Percentiles rank a stretch among this genome's conserved stretches.
phyloP scores from a whole-genome alignment of 2,329 filamentous ascomycete genomes.

The Paracoccidioides brasiliensis region DNA sequence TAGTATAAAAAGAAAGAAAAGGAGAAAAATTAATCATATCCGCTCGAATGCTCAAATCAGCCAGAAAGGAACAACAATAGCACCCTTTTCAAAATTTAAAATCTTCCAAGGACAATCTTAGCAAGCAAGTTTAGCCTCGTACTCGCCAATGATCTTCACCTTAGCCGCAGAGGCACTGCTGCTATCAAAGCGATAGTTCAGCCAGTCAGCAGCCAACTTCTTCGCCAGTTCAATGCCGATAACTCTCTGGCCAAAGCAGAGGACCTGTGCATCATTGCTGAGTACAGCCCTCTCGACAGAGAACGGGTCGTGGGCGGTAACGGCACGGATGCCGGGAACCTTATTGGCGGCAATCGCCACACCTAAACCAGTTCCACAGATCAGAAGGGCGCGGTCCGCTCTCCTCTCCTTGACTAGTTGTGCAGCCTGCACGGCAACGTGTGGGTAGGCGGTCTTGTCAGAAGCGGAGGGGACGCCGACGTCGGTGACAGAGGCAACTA shows the following conservation, averaged over 20 bases:
- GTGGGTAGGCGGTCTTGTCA: conserved; percentile 73
- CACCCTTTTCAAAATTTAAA: not conserved
- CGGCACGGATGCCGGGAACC: conserved; percentile 69
- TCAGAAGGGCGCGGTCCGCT: conserved; percentile 64
- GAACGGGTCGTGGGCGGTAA: conserved; percentile 79
- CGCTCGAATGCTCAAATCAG: not conserved
- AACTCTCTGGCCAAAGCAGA: conserved; percentile 76
- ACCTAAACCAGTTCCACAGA: conserved; percentile 77
- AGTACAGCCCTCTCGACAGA: conserved; percentile 67
- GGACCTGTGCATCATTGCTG: conserved; percentile 75
- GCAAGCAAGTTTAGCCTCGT: conserved; percentile 26
- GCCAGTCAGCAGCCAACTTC: conserved; percentile 65
- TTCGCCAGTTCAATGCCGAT: conserved; percentile 69
- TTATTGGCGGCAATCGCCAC: conserved; percentile 87
- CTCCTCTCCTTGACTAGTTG: conserved; percentile 36
- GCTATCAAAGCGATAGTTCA: conserved; percentile 69
- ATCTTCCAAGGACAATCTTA: not conserved
- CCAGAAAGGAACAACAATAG: not conserved
- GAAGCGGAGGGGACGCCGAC: conserved; percentile 53
- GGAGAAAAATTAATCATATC: not conserved
- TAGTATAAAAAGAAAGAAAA: not conserved
- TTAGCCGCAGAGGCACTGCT: conserved; percentile 50
- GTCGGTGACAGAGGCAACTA: conserved; percentile 56
- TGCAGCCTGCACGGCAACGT: conserved; percentile 62
- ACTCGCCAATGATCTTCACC: conserved; percentile 36